phyloP scores from a whole-genome alignment of 208 protist genomes.

The Trypanosoma platydactyli region DNA sequence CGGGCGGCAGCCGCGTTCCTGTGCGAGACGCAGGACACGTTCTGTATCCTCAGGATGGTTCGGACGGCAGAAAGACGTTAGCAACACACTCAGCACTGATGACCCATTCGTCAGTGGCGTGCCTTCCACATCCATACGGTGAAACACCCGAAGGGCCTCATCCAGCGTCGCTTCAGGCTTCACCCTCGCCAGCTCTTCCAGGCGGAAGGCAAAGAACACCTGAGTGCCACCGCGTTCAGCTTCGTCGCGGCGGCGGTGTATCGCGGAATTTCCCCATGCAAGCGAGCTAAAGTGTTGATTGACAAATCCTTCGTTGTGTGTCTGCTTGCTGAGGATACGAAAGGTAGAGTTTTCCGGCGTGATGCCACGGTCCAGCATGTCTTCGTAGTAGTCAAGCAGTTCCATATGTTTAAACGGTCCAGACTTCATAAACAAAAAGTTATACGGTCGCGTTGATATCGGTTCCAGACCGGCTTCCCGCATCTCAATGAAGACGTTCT shows the following conservation, averaged over 20 bases:
- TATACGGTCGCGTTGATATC: conserved; percentile 74
- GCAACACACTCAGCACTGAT: conserved; percentile 54
- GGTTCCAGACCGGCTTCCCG: conserved; percentile 59
- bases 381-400: conserved; percentile 81
- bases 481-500: conserved; percentile 61
- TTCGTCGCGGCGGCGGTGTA: conserved; percentile 46
- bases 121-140: conserved; percentile 82
- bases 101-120: conserved; percentile 70
- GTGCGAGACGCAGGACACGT: conserved; percentile 14
- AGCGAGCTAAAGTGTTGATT: conserved; percentile 62
- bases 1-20: conserved; percentile 22
- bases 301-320: conserved; percentile 58
- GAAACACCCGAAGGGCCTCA: conserved; percentile 73
- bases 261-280: conserved; percentile 20
- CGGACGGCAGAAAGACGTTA: conserved; percentile 52
- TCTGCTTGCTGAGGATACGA: conserved; percentile 76
- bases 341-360: conserved; percentile 68
- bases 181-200: conserved; percentile 52
- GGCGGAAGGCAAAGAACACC: conserved; percentile 68
- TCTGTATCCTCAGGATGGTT: conserved; percentile 22
- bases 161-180: conserved; percentile 42
- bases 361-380: conserved; percentile 89
- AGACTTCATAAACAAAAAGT: conserved; percentile 79
- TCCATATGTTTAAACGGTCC: conserved; percentile 31
- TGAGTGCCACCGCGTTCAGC: conserved; percentile 27